A percentile compares a stretch with the other conserved stretches of the same genome.
These are phyloP conservation scores for Solanum medicagineum DNA, from an alignment of 257 asterid genomes.

Conservation along the genomic window DNA sequence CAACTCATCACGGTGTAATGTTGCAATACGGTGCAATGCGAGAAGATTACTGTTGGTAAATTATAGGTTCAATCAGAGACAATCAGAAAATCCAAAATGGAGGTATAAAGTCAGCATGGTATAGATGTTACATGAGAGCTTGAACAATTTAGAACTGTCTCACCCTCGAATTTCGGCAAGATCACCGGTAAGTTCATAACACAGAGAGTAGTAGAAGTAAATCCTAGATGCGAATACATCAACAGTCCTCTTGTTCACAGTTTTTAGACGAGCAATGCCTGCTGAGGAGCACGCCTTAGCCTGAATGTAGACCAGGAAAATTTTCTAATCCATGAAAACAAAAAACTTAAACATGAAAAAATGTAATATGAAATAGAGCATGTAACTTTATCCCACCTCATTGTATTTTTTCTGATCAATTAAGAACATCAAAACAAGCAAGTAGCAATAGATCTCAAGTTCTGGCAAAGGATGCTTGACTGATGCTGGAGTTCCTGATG, in stretches of 20 bases:
- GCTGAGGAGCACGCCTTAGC: constrained; percentile 91
- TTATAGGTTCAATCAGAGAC: constrained; percentile 4
- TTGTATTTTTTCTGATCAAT: constrained; percentile 65
- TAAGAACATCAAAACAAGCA: constrained; percentile 62
- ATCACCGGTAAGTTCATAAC: constrained; percentile 82
- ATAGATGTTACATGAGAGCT: background rate
- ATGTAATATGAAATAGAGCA: background rate
- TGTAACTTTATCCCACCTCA: constrained; percentile 30
- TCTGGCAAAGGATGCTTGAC: constrained; percentile 61
- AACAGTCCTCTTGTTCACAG: constrained; percentile 61
- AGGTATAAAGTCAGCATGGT: background rate
- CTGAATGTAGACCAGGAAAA: constrained; percentile 24
- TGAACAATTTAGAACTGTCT: background rate
- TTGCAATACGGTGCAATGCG: constrained; percentile 84
- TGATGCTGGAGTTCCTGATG: constrained; percentile 46
- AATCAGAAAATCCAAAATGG: background rate
- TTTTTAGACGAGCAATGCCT: constrained; percentile 72
- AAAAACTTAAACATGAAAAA: background rate
- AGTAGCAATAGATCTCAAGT: constrained; percentile 70
- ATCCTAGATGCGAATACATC: constrained; percentile 86
- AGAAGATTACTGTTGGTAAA: constrained; percentile 54
- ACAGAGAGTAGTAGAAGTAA: constrained; percentile 70
- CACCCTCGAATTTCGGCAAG: constrained; percentile 92
- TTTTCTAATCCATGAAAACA: background rate
- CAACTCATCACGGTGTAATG: constrained; percentile 85